Base-by-base conservation (phyloP, 116 monocot species). In the Trichopus zeylanicus region DNA sequence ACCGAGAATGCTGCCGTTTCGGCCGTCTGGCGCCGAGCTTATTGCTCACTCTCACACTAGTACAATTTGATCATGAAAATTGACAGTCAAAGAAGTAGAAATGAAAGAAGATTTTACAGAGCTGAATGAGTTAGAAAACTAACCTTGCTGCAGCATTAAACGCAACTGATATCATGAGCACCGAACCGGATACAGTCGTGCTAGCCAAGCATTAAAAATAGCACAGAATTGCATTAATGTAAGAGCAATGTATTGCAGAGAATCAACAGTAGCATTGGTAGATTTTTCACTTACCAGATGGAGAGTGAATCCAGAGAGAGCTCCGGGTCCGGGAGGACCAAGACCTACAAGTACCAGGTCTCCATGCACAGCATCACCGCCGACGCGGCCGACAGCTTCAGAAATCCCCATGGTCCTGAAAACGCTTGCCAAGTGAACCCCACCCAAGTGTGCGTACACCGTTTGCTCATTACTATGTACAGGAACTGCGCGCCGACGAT, bases 11-110 rank as follows among this genome's bases (percentile, higher is more conserved):
- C 78, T 0, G 94, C 86, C 16, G 94, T 25, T 86, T 85, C 0
- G 94, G 94, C 64, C 89, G 67, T 2, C 85, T 71, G 0, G 86
- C 94, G 1, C 94, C 94, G 10, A 94, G 70, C 73, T 94, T 89
- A 30, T 94, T 94, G 75, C 94, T 89, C 53, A 89, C 89, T 32
- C 94, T 68, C 25, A 94, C 89, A 54, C 94, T 94, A 75, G 2
- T 6, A 49, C 20, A 49, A 49, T n/a, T n/a, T n/a, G n/a, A n/a
- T n/a, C n/a, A n/a, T 6, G 0, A 2, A 22, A 24, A 22, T 25
- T 7, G n/a, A 42, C n/a, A 42, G 4, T 33, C 32, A 42, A 42
- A n/a, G n/a, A n/a, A n/a, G n/a, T n/a, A n/a, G n/a, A n/a, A n/a
- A n/a, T n/a, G n/a, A n/a, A n/a, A n/a, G n/a, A n/a, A n/a, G n/a